Conservation (phyloP, 2,329 filamentous ascomycete genomes). For the Fusarium heterosporum region DNA sequence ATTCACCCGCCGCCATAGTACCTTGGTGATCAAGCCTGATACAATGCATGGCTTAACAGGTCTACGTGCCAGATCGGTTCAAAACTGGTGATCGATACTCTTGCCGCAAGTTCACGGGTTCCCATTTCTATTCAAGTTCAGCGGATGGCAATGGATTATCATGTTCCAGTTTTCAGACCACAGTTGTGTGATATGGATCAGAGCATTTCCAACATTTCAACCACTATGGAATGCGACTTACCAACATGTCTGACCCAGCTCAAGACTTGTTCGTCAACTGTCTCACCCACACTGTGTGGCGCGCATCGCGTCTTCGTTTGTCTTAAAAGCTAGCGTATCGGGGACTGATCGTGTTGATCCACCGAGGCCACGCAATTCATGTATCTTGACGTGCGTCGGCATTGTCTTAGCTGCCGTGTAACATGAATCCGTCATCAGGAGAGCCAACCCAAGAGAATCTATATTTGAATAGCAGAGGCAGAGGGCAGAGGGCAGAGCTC, state of each 20-base stretch:
- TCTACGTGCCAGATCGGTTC: neutral
- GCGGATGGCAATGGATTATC: neutral
- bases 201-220: slow-evolving; percentile 1
- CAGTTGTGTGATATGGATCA: neutral
- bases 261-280: neutral
- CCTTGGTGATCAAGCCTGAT: neutral
- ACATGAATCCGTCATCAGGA: slow-evolving; percentile 15
- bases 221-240: neutral
- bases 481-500: too few species aligned
- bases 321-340: slow-evolving; percentile 29
- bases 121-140: neutral
- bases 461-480: neutral
- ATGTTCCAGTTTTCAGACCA: neutral
- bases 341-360: slow-evolving; percentile 29
- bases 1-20: neutral
- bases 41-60: neutral
- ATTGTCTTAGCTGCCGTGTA: slow-evolving; percentile 32
- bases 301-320: slow-evolving; percentile 15
- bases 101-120: neutral
- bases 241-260: neutral
- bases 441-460: slow-evolving; percentile 22
- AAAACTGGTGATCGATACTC: neutral
- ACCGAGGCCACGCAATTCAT: slow-evolving; percentile 40
- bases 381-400: slow-evolving; percentile 34
- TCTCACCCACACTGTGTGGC: slow-evolving; percentile 23